Evolutionary conservation across 371 early-diverging fungal species (phyloP).

Genomic region (Mucor saturninus): DNA sequence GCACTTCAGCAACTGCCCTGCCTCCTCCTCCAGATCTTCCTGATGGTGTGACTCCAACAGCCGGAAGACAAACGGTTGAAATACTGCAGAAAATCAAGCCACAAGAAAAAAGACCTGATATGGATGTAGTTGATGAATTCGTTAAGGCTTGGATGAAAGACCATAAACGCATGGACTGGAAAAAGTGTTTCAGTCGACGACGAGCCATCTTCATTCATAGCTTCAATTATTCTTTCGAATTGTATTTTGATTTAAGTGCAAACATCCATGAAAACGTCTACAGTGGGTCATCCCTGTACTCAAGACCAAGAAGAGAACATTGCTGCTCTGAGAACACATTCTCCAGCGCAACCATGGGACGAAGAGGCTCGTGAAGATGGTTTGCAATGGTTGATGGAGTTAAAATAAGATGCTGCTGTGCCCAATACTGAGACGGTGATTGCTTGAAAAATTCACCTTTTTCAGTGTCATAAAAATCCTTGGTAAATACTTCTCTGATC

Average conservation of each 20-base stretch:
- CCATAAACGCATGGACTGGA: slow-evolving; percentile 16
- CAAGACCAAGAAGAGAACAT: slow-evolving; percentile 19
- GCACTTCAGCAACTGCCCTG: slow-evolving; percentile 13
- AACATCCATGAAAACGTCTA: slow-evolving; percentile 9
- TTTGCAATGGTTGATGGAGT: slow-evolving; percentile 7
- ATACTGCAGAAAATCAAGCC: slow-evolving; percentile 11
- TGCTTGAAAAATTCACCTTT: slow-evolving; percentile 15
- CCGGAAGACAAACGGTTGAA: slow-evolving; percentile 11
- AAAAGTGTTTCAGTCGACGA: slow-evolving; percentile 10
- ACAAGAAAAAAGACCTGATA: slow-evolving; percentile 11
- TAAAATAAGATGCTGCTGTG: slow-evolving; percentile 7
- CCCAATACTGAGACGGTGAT: slow-evolving; percentile 8
- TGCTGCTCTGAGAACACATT: slow-evolving; percentile 21
- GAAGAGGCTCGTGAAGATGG: slow-evolving; percentile 3
- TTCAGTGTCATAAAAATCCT: slow-evolving; percentile 11
- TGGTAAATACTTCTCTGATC: neutral
- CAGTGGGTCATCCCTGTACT: slow-evolving; percentile 12
- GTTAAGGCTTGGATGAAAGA: slow-evolving; percentile 11
- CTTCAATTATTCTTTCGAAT: slow-evolving; percentile 9
- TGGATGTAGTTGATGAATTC: slow-evolving; percentile 12
- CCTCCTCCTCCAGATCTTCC: slow-evolving; percentile 16
- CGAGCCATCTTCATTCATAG: slow-evolving; percentile 11
- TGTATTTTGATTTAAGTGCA: neutral
- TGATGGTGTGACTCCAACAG: slow-evolving; percentile 11
- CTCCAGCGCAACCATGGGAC: slow-evolving; percentile 12